Conservation (phyloP, 768 basidiomycete species). For the Floccularia luteovirens region DNA sequence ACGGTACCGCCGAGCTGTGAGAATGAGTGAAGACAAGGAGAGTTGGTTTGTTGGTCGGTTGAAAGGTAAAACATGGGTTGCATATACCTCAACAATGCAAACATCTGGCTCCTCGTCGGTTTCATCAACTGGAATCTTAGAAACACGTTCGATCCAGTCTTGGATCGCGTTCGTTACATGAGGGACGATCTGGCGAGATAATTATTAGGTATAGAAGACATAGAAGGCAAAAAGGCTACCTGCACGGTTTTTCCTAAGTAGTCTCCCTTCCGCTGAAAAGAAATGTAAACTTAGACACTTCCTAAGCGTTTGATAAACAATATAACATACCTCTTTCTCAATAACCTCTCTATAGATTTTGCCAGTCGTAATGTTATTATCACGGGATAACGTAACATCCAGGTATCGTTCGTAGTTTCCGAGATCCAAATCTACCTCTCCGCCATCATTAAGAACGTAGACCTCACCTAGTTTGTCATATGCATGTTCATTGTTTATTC, state of each 20-base stretch:
- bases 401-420: conserved; percentile 99
- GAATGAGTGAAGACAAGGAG: no score
- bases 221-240: conserved; percentile 27
- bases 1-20: conserved; percentile 96
- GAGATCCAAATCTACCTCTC: conserved; percentile 95
- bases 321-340: conserved; percentile 77
- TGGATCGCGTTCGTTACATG: conserved; percentile 97
- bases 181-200: conserved; percentile 67
- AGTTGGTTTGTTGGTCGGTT: background rate
- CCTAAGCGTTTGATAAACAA: conserved; percentile 1
- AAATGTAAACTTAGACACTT: background rate
- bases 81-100: conserved; percentile 87
- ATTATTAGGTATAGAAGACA: background rate
- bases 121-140: conserved; percentile 91
- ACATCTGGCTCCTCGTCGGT: conserved; percentile 91
- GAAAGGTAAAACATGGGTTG: background rate
- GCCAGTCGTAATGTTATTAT: conserved; percentile 98
- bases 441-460: conserved; percentile 96
- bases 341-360: conserved; percentile 98
- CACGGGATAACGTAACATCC: conserved; percentile 85
- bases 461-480: conserved; percentile 82
- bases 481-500: background rate
- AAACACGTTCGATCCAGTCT: conserved; percentile 96
- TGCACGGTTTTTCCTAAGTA: conserved; percentile 98
- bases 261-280: conserved; percentile 63